Evolutionary conservation across 768 basidiomycete species (phyloP), one percentile per base, ranked within the genome.

Genomic region (Rhodotorula babjevae): DNA sequence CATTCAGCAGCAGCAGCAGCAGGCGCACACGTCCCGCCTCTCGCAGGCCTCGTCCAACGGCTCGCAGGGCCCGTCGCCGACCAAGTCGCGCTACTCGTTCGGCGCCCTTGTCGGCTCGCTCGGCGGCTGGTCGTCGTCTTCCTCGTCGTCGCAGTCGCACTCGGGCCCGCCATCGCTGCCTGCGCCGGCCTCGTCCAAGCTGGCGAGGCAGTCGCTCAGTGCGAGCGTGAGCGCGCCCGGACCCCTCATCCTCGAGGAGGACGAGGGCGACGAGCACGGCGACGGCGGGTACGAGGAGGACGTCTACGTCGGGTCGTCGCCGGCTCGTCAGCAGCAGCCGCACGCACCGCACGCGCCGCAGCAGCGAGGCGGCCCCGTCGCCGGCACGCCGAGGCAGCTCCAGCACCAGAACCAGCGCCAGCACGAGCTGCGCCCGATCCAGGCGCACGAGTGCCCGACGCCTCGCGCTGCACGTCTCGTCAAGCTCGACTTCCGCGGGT

Each of bases 41-140:
- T 55, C 57, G 55, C 56, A 61, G 21, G 52, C 56, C 15, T 29
- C 36, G 31, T 63, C 61, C 18, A 25, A 31, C 18, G 58, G 49
- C 40, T 61, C 69, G 40, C 33, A 46, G 33, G 53, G 29, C 16
- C 67, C 63, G 49, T 49, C 61, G 19, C 61, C 61, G 27, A 56
- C 61, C 5, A 40, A 53, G 62, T 70, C 73, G 36, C 73, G 73
- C 18, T 66, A 68, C 60, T 69, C 69, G 23, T 75, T 75, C 53
- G 67, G 70, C 61, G 64, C 52, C 33, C 61, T 72, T 27, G 61
- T 69, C 46, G 74, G 70, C 33, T 69, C 68, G 56, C 27, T 72
- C 50, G 67, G 69, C 49, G 69, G 73, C 31, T 75, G 74, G 70
- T 71, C 74, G 33, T 61, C 70, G 70, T 71, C 74, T 27, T 61